These are phyloP conservation scores for Tuber aestivum DNA, from an alignment of 495 filamentous ascomycete genomes.

Conservation along the genomic window DNA sequence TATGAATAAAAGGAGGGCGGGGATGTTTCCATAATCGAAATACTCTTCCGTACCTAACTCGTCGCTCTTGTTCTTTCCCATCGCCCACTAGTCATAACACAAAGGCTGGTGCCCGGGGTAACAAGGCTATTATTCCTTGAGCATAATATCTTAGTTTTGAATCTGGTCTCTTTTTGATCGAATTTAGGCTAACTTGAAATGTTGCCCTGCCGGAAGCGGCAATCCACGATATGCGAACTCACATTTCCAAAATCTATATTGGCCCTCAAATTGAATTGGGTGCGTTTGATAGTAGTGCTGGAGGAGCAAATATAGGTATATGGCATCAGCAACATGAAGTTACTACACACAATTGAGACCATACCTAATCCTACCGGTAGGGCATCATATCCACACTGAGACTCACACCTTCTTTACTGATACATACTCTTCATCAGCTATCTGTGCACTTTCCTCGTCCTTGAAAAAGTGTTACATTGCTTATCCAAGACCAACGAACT, in stretches of 20 bases:
- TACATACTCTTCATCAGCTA: constrained; percentile 51
- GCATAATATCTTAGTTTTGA: background rate
- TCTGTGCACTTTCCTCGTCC: constrained; percentile 85
- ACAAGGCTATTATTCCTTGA: constrained; percentile 7
- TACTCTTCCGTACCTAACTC: constrained; percentile 98
- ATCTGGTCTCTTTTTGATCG: background rate
- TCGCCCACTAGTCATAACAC: constrained; percentile 92
- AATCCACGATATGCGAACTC: constrained; percentile 95
- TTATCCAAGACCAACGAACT: constrained; percentile 81
- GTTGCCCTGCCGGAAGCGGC: constrained; percentile 53
- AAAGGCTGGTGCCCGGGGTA: constrained; percentile 58
- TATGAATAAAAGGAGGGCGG: constrained; percentile 80
- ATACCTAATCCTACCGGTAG: constrained; percentile 81
- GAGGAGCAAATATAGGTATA: constrained; percentile 97
- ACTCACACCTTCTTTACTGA: constrained; percentile 13
- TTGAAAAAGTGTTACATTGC: constrained; percentile 94
- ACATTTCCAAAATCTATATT: constrained; percentile 93
- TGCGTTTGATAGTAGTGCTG: constrained; percentile 83
- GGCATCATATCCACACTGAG: constrained; percentile 6
- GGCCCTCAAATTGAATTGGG: constrained; percentile 86
- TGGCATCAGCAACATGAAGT: constrained; percentile 95
- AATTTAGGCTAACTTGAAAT: constrained; percentile 15
- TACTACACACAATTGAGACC: constrained; percentile 82
- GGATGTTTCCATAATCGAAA: constrained; percentile 90
- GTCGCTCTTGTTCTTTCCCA: constrained; percentile 89